Evolutionary conservation across 2,329 filamentous ascomycete genomes (phyloP), one percentile per base, ranked within the genome.

Genomic region (Monosporascus sp.): DNA sequence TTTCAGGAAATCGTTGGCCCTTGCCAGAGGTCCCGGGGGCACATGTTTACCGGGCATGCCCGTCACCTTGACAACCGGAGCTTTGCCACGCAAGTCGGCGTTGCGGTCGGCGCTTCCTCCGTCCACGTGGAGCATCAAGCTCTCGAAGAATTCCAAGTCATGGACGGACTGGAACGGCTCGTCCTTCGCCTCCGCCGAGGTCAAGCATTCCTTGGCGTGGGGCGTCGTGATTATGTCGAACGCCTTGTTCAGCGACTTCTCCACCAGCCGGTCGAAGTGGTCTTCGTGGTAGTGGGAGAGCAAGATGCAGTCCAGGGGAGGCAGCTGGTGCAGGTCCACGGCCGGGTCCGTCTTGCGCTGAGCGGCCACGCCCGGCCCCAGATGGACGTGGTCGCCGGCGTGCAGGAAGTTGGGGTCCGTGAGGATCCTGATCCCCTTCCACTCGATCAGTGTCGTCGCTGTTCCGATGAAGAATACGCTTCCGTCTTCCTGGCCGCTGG

Each of bases 1-100:
- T 37, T 63, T 52, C 3, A 73, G 58, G 6, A 73, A 24, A 35
- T 73, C 65, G 50, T 75, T 72, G 37, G 78, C 69, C 8, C 76
- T 54, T 0, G 61, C 56, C 14, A 73, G 56, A n/a, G 63, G 61
- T 0, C 72, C 72, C 0, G 71, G 70, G 2, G 72, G 72, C 5
- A 87, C 77, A 63, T 87, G 84, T 62, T 86, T 85, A 2, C 82
- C 85, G 0, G 84, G 85, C 78, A 82, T 84, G 2, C 73, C 84
- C 1, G 80, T 85, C 20, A 86, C 74, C 58, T 80, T 81, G 43
- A 86, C 70, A 7, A 71, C 72, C 0, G 78, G 73, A 7, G 40
- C 49, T 41, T 66, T 65, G 5, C 79, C 67, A 51, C 78, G 49
- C 17, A 55, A 70, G 24, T 53, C 54, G 6, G 51, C 37, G 18